These are phyloP conservation scores for Hippophae rhamnoides DNA, from an alignment of 306 rosid species.

Conservation along the genomic window DNA sequence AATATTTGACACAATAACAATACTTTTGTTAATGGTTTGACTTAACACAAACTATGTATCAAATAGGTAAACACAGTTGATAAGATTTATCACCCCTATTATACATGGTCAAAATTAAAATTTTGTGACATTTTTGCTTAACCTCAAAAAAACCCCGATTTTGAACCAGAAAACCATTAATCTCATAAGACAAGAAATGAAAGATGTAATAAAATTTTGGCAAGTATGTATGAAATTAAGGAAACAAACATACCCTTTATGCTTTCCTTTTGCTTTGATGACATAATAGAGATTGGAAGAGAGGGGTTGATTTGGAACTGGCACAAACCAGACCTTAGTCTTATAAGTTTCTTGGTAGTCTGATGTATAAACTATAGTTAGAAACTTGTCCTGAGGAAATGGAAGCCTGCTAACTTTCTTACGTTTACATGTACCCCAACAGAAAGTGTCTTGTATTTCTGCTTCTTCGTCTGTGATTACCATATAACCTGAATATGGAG, in stretches of 20 bases:
- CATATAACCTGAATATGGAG: constrained; percentile 55
- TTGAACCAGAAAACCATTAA: too few relatives aligned
- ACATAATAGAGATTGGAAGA: constrained; percentile 59
- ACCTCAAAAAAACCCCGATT: too few relatives aligned
- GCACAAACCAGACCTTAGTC: constrained; percentile 47
- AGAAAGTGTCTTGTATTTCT: constrained; percentile 15
- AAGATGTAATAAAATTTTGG: too few relatives aligned
- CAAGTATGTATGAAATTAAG: too few relatives aligned
- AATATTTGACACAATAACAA: too few relatives aligned
- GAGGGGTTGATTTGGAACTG: constrained; percentile 56
- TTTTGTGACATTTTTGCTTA: too few relatives aligned
- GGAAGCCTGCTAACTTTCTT: constrained; percentile 38
- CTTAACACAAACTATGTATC: too few relatives aligned
- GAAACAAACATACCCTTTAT: constrained; percentile 54
- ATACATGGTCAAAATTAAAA: too few relatives aligned
- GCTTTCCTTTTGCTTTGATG: constrained; percentile 31
- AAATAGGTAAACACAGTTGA: too few relatives aligned
- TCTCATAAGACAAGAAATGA: too few relatives aligned
- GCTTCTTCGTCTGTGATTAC: constrained; percentile 52
- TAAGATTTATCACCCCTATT: too few relatives aligned
- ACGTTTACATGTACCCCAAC: constrained; percentile 32
- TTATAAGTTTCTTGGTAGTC: constrained; percentile 1
- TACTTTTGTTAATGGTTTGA: too few relatives aligned
- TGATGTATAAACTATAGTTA: neutral
- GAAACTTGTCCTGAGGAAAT: constrained; percentile 53